These are phyloP conservation scores for Neurospora cerealis DNA, from an alignment of 495 filamentous ascomycete species.

Conservation along the genomic window DNA sequence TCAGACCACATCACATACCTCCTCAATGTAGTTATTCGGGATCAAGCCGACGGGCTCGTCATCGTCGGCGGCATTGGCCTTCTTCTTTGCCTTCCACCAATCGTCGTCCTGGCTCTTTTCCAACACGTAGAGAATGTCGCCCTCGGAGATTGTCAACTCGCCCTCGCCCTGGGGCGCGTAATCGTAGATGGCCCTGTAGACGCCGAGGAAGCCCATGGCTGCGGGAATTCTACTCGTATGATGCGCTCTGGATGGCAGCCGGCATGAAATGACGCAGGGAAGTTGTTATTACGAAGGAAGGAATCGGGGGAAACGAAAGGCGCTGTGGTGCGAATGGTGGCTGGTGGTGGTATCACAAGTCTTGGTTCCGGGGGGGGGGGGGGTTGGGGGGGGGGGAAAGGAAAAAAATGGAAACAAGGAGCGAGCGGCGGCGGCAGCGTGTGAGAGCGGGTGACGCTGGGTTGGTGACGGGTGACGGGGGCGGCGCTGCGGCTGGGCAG, in stretches of 20 bases:
- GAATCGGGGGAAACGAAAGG: not conserved
- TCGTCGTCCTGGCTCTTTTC: constrained; percentile 86
- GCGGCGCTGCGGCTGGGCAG: not conserved
- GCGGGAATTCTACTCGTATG: not conserved
- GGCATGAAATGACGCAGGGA: not conserved
- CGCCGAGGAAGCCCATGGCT: constrained; percentile 66
- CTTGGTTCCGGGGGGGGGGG: not conserved
- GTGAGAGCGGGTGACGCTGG: not conserved
- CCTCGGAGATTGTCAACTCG: constrained; percentile 80
- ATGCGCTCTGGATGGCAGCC: not conserved
- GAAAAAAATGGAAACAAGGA: not conserved
- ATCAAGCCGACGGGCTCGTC: constrained; percentile 91
- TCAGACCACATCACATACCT: constrained; percentile 51
- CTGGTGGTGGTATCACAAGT: not conserved
- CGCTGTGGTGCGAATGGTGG: not conserved
- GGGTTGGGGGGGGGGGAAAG: too few relatives aligned
- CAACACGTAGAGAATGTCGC: constrained; percentile 84
- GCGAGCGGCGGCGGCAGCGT: not conserved
- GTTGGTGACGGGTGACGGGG: not conserved
- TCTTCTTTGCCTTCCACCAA: constrained; percentile 98
- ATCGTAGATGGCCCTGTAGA: constrained; percentile 90
- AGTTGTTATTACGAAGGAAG: not conserved
- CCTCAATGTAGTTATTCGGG: constrained; percentile 91
- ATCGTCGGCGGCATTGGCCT: constrained; percentile 78
- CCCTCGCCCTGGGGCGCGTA: constrained; percentile 82